phyloP scores from a whole-genome alignment of 2,329 filamentous ascomycete species.

The Ploettnerulaceae sp. region DNA sequence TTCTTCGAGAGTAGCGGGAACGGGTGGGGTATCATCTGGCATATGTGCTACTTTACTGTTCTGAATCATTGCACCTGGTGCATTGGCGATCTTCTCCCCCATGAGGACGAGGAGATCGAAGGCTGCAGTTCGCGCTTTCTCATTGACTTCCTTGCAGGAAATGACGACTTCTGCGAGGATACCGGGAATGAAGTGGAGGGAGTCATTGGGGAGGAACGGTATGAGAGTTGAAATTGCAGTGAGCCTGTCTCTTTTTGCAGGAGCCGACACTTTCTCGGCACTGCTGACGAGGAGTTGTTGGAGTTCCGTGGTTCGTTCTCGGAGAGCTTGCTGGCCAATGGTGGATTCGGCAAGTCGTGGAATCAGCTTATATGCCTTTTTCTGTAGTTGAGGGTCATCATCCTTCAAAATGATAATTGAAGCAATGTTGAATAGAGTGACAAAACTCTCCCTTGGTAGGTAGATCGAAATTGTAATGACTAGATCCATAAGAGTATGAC shows the following conservation, averaged over 20 bases:
- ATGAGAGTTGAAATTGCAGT: constrained; percentile 77
- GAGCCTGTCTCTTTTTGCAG: constrained; percentile 80
- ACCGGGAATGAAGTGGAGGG: constrained; percentile 88
- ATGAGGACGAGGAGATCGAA: constrained; percentile 88
- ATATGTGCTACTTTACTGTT: constrained; percentile 86
- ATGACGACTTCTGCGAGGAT: constrained; percentile 93
- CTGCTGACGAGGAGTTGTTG: constrained; percentile 77
- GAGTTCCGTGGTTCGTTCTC: constrained; percentile 70
- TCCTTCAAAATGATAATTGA: constrained; percentile 74
- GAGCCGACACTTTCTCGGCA: constrained; percentile 78
- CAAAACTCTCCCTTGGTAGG: constrained; percentile 80
- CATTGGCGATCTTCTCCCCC: constrained; percentile 68
- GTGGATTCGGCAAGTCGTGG: constrained; percentile 81
- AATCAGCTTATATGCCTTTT: constrained; percentile 98
- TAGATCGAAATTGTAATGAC: constrained; percentile 96
- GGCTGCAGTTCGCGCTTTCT: constrained; percentile 82
- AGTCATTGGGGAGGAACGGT: constrained; percentile 67
- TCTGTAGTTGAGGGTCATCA: constrained; percentile 87
- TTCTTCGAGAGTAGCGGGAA: constrained; percentile 80
- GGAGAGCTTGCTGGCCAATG: constrained; percentile 68
- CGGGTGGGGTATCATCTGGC: constrained; percentile 72
- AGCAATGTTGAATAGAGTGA: constrained; percentile 80
- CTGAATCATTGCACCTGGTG: constrained; percentile 68
- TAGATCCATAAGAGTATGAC: constrained; percentile 92
- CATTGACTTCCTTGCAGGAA: constrained; percentile 95